Conservation (phyloP, 768 basidiomycete species). For the Neoboletus brunneissimus region DNA sequence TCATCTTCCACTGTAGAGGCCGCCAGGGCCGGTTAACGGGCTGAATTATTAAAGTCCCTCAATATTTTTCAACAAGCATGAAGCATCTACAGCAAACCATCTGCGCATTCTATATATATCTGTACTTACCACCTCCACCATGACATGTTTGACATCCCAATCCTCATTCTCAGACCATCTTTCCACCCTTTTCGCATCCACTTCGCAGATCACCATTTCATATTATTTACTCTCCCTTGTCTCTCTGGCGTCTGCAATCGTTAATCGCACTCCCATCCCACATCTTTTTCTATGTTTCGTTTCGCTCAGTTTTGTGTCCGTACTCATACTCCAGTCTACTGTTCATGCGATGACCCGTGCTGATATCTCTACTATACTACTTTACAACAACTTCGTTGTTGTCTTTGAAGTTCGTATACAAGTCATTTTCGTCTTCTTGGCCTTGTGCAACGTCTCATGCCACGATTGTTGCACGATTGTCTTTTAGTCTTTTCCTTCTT, state of each 20-base stretch:
- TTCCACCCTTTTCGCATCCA: constrained; percentile 26
- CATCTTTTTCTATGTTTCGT: constrained; percentile 14
- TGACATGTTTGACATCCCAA: constrained; percentile 34
- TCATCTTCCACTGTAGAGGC: constrained; percentile 39
- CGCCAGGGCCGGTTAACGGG: constrained; percentile 40
- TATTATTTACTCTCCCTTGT: constrained; percentile 28
- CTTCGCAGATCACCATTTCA: constrained; percentile 27
- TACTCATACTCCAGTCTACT: constrained; percentile 28
- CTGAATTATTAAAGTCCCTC: constrained; percentile 38
- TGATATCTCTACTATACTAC: constrained; percentile 36
- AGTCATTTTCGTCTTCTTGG: neutral
- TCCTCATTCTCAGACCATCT: constrained; percentile 28
- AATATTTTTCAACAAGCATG: constrained; percentile 38
- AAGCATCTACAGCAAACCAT: constrained; percentile 40
- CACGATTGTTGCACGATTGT: constrained; percentile 6
- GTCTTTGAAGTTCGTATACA: constrained; percentile 21
- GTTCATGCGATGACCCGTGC: constrained; percentile 27
- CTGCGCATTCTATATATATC: constrained; percentile 41
- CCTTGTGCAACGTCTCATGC: constrained; percentile 9
- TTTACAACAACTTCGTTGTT: constrained; percentile 25
- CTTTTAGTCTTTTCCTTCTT: neutral
- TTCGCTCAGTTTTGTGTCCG: constrained; percentile 17
- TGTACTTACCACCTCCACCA: constrained; percentile 36
- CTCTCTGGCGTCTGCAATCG: constrained; percentile 23
- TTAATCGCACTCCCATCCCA: constrained; percentile 31